Conservation (phyloP, 345 rosid genomes). For the Brassica rapa region DNA sequence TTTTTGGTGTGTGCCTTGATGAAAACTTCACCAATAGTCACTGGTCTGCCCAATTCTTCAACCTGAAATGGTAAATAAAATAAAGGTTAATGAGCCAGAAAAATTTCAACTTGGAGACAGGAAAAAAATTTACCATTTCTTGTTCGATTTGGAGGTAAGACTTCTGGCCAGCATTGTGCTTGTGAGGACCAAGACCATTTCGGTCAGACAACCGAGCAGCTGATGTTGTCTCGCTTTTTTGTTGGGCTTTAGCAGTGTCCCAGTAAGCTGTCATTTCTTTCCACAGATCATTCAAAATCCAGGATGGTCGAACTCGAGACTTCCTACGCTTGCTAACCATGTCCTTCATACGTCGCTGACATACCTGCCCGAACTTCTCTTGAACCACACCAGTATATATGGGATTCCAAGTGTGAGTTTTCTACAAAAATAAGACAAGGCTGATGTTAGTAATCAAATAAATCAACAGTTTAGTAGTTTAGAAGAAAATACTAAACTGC, state of each 20-base stretch:
- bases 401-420: too few species aligned
- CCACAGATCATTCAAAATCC: not conserved
- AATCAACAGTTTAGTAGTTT: not conserved
- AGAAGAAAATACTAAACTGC: too few species aligned
- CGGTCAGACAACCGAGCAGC: not conserved
- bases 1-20: not conserved
- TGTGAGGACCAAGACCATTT: not conserved
- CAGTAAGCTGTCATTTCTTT: not conserved
- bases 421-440: too few species aligned
- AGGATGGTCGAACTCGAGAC: not conserved
- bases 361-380: too few species aligned
- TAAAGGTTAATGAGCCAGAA: too few species aligned
- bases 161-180: not conserved
- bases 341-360: not conserved
- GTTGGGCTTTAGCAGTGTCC: not conserved
- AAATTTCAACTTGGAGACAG: too few species aligned
- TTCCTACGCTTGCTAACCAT: not conserved
- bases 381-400: too few species aligned
- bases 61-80: not conserved
- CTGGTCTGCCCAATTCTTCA: not conserved
- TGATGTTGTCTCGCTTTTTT: not conserved
- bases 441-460: not conserved
- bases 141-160: not conserved
- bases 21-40: not conserved
- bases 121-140: not conserved